Evolutionary conservation across 2,329 filamentous ascomycete genomes (phyloP), one percentile per base, ranked within the genome.

Genomic region (Diaporthe vexans): DNA sequence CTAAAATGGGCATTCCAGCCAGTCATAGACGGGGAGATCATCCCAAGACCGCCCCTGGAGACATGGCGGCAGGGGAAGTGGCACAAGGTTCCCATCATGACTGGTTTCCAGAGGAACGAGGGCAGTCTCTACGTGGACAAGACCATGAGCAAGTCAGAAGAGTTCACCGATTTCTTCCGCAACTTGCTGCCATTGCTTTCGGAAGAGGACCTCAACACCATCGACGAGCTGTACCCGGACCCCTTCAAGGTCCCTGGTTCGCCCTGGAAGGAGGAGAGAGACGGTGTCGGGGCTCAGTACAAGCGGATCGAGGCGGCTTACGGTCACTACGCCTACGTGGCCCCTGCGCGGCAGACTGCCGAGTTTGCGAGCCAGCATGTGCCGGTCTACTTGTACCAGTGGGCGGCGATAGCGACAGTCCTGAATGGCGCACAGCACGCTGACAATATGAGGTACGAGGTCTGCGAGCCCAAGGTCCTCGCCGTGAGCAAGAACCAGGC

Each of bases 271-370:
- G 86, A 88, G 57, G 82, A 79, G 0, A 80, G 85, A 1, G 71
- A 77, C 6, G 81, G 79, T 0, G 82, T 90, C 0, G 88, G 89
- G 0, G 69, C 83, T 0, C 87, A 90, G 78, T 91, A 88, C 78
- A 89, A 87, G 73, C 87, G 88, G 3, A 82, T 89, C 3, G 88
- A 89, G 75, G 86, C 86, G 2, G 87, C 88, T 0, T 90, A 90
- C 58, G 88, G 84, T 0, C 86, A 90, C 74, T 90, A 88, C 69
- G 88, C 88, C 0, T 90, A 90, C 69, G 84, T 88, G 0, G 84
- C 85, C 0, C 88, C 88, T 0, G 87, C 88, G 0, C 83, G 86
- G 0, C 88, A 90, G 77, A 89, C 87, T 0, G 87, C 85, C 0
- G 78, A 83, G 43, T 83, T 83, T 43, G 87, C 33, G 80, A 58